phyloP scores from a whole-genome alignment of 2,329 filamentous ascomycete genomes.

The Aspergillus viridinutans region DNA sequence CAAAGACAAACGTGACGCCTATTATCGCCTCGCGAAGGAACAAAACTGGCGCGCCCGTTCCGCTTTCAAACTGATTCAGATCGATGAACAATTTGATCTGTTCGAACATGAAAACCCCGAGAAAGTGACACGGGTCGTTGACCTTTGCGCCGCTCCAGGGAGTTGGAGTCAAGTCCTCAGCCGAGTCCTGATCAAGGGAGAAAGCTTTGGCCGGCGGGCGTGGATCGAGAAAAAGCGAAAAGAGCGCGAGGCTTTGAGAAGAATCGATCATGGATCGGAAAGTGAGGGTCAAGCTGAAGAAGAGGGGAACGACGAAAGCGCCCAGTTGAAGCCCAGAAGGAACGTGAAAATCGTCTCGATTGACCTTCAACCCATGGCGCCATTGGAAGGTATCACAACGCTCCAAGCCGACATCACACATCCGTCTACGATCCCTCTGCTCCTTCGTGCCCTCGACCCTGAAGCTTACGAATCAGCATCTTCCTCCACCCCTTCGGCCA shows the following conservation, averaged over 20 bases:
- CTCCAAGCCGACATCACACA: conserved; percentile 96
- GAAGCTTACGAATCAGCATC: conserved; percentile 50
- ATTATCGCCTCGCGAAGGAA: conserved; percentile 96
- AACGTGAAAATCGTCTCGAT: conserved; percentile 94
- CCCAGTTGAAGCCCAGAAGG: conserved; percentile 50
- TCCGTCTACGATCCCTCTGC: conserved; percentile 84
- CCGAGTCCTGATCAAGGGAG: conserved; percentile 85
- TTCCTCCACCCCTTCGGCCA: conserved; percentile 35
- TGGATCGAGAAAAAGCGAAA: conserved; percentile 80
- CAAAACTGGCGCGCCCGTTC: conserved; percentile 97
- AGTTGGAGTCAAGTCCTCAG: conserved; percentile 98
- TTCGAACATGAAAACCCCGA: conserved; percentile 60
- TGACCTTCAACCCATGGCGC: conserved; percentile 92
- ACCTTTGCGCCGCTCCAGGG: conserved; percentile 90
- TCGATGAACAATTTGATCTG: conserved; percentile 93
- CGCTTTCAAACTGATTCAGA: conserved; percentile 93
- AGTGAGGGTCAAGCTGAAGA: conserved; percentile 25
- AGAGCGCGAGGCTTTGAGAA: conserved; percentile 38
- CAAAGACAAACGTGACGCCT: conserved; percentile 97
- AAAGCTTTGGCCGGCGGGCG: conserved; percentile 78
- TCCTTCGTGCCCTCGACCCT: conserved; percentile 79
- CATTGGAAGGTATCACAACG: conserved; percentile 85
- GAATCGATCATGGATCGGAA: conserved; percentile 13
- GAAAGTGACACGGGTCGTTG: conserved; percentile 85
- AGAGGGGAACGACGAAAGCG: conserved; percentile 22